A percentile compares a stretch with the other conserved stretches of the same genome.
These are phyloP conservation scores for Lyophyllum atratum DNA, from an alignment of 768 basidiomycete species.

Conservation along the genomic window DNA sequence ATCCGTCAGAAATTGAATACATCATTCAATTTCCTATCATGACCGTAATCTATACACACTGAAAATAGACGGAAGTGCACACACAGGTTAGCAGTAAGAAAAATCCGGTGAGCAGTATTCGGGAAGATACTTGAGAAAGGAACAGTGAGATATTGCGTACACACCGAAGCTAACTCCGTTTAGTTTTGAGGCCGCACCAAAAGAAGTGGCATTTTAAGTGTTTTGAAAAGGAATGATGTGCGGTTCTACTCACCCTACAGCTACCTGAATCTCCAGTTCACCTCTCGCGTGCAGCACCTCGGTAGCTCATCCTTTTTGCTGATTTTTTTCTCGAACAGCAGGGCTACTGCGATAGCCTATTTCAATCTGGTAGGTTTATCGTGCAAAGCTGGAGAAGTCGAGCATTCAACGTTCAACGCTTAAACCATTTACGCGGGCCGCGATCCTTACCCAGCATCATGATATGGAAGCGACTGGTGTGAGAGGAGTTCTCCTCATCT, in stretches of 20 bases:
- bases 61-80: background rate
- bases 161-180: background rate
- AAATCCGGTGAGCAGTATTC: background rate
- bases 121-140: background rate
- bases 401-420: background rate
- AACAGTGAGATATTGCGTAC: background rate
- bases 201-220: background rate
- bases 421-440: background rate
- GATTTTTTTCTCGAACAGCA: no score
- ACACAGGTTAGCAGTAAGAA: background rate
- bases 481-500: background rate
- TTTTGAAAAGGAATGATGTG: background rate
- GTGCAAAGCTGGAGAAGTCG: background rate
- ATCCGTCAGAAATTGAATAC: background rate
- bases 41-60: background rate
- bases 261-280: no score
- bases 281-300: no score
- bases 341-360: no score
- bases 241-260: background rate
- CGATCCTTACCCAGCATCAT: background rate
- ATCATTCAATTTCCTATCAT: no score
- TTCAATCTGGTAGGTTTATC: background rate
- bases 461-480: background rate
- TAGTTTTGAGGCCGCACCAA: background rate
- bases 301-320: no score